These are phyloP conservation scores for Backusella parvicylindrica DNA, from an alignment of 192 early-diverging fungal genomes.

Conservation along the genomic window DNA sequence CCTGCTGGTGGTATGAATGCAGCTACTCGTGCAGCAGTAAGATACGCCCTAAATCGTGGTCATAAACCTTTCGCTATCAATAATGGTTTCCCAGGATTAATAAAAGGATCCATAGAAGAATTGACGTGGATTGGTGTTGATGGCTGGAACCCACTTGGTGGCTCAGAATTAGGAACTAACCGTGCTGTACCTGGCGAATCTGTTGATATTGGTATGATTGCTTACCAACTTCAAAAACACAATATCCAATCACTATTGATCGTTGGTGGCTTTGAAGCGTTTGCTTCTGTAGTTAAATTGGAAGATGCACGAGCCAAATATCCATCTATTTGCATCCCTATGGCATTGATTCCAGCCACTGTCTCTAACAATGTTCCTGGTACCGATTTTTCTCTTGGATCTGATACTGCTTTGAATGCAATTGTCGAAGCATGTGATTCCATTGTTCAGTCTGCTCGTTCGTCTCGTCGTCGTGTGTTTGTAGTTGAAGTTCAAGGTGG, in stretches of 20 bases:
- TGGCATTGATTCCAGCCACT: conserved; percentile 91
- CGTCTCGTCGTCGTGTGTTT: conserved; percentile 89
- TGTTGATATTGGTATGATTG: conserved; percentile 71
- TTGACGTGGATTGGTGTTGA: conserved; percentile 85
- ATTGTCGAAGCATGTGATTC: conserved; percentile 90
- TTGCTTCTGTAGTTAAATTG: conserved; percentile 72
- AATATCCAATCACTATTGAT: conserved; percentile 85
- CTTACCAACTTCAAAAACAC: conserved; percentile 90
- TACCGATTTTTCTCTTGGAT: conserved; percentile 90
- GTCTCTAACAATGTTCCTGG: conserved; percentile 98
- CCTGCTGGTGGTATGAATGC: conserved; percentile 98
- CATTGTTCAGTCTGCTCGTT: conserved; percentile 89
- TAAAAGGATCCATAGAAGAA: conserved; percentile 74
- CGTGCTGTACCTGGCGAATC: conserved; percentile 83
- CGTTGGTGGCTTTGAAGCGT: conserved; percentile 95
- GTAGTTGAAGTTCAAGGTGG: conserved; percentile 97
- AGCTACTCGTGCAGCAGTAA: conserved; percentile 83
- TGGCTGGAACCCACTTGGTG: conserved; percentile 89
- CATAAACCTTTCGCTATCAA: conserved; percentile 79
- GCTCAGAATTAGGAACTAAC: conserved; percentile 91
- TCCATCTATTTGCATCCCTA: conserved; percentile 94
- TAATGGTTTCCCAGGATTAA: conserved; percentile 93
- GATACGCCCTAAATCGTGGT: conserved; percentile 84
- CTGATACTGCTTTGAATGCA: conserved; percentile 91
- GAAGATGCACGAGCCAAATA: conserved; percentile 69